Percentiles rank a stretch among this genome's conserved stretches.
Evolutionary conservation across 257 asterid genomes (phyloP).

Genomic region (Solanum corneliomulleri): DNA sequence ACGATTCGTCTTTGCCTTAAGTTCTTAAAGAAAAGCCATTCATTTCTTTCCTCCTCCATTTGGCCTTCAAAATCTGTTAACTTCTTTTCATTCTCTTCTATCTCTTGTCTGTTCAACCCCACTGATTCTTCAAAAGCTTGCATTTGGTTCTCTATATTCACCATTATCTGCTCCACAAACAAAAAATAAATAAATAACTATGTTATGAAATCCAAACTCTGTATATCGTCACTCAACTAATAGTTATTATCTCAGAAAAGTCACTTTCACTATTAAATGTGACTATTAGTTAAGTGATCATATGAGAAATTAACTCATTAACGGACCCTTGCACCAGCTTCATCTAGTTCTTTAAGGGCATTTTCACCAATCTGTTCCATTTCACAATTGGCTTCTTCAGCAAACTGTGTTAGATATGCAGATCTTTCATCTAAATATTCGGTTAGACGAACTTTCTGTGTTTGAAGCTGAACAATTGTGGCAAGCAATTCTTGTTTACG

Average conservation of each 20-base stretch:
- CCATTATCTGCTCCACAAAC: slow-evolving; percentile 69
- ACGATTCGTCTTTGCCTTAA: slow-evolving; percentile 34
- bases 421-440: slow-evolving; percentile 82
- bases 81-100: slow-evolving; percentile 49
- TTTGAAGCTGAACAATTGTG: slow-evolving; percentile 65
- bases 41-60: slow-evolving; percentile 55
- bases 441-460: slow-evolving; percentile 74
- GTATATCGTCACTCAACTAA: not conserved
- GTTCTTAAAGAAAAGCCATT: slow-evolving; percentile 76
- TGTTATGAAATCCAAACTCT: not conserved
- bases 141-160: slow-evolving; percentile 63
- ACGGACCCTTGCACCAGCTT: slow-evolving; percentile 71
- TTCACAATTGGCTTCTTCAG: slow-evolving; percentile 78
- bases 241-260: not conserved
- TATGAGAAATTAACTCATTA: not conserved
- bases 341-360: slow-evolving; percentile 75
- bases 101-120: slow-evolving; percentile 59
- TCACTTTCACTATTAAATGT: not conserved
- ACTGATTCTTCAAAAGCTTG: slow-evolving; percentile 77
- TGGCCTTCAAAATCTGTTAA: slow-evolving; percentile 53
- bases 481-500: slow-evolving; percentile 77
- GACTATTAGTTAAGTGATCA: not conserved
- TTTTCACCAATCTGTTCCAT: slow-evolving; percentile 80
- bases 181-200: not conserved
- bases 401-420: slow-evolving; percentile 63